Evolutionary conservation across 768 basidiomycete genomes (phyloP), one percentile per base, ranked within the genome.

Genomic region (Jaapia argillacea): DNA sequence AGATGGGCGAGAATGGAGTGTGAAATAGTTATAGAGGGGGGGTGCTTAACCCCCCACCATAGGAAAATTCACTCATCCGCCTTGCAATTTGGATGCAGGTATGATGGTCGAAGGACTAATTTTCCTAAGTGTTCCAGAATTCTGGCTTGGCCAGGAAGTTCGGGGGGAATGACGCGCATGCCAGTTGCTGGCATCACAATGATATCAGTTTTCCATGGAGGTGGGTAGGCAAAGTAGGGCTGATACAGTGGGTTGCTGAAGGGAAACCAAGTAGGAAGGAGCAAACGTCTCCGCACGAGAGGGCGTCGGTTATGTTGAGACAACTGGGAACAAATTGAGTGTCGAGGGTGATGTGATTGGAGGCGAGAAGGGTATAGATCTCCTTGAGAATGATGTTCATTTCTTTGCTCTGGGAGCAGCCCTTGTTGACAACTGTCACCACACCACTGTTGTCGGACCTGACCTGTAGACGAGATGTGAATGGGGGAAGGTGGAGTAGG

Each of bases 401-500:
- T 21, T 56, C 42, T 0, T 24, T 7, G 38, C 48, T 61, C 28
- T 50, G 46, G 1, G 60, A 62, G 0, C 58, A 42, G 1, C 66
- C 65, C 23, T 54, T 55, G 47, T 57, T 54, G 14, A 60, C 10
- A 1, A 57, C 56, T 2, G 44, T 24, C 0, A 66, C 58, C 1
- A 68, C 58, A 0, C 62, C 62, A 1, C 21, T 21, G 48, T 68
- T 67, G 66, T 66, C 62, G 1, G 60, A 63, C n/a, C 50, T 49
- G 0, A 64, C 54, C 12, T 54, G 48, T 31, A 58, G 6, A 38
- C 35, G 39, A 23, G n/a, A 6, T 12, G 12, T 7, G 13, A 10
- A 6, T 50, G 6, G 28, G 2, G 0, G 28, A 5, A 24, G 33
- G 4, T 25, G 16, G 10, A 40, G 5, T 1, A 51, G 31, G 16